These are phyloP conservation scores for Saccharum officinarum DNA, from an alignment of 176 grass and related monocot species.

Conservation along the genomic window DNA sequence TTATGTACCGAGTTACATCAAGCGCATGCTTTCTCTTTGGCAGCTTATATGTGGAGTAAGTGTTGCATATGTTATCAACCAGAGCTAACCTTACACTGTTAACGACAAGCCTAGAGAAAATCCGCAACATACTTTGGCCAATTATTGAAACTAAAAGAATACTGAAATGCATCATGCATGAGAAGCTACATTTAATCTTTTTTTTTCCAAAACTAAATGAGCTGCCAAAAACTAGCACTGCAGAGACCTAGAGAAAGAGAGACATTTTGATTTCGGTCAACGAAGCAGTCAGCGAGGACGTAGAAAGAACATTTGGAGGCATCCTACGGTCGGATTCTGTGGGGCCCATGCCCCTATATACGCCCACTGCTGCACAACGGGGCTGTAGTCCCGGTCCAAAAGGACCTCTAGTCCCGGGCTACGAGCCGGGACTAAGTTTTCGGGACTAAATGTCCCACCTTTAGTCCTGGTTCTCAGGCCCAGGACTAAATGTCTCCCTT, in stretches of 20 bases:
- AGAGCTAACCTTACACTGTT: not conserved
- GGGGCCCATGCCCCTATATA: slow-evolving; percentile 5
- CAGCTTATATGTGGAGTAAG: not conserved
- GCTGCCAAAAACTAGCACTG: not conserved
- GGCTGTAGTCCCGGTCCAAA: too few species aligned
- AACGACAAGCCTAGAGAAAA: not conserved
- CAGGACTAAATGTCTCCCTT: too few species aligned
- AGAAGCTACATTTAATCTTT: not conserved
- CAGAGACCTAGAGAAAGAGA: not conserved
- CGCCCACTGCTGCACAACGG: too few species aligned
- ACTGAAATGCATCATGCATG: not conserved
- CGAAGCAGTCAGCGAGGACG: slow-evolving; percentile 6
- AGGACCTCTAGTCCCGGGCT: too few species aligned
- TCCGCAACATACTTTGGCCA: not conserved
- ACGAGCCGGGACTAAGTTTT: too few species aligned
- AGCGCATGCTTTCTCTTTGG: not conserved
- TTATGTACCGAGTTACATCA: not conserved
- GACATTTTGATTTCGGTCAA: slow-evolving; percentile 17
- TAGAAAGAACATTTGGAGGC: slow-evolving; percentile 39
- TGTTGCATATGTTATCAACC: not conserved
- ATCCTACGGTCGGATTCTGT: slow-evolving; percentile 32
- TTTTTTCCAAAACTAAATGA: not conserved
- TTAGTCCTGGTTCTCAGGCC: too few species aligned
- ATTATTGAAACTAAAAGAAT: not conserved
- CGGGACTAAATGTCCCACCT: too few species aligned